Conservation (phyloP, 352 stramenopile genomes). For the Phytopythium boreale region DNA sequence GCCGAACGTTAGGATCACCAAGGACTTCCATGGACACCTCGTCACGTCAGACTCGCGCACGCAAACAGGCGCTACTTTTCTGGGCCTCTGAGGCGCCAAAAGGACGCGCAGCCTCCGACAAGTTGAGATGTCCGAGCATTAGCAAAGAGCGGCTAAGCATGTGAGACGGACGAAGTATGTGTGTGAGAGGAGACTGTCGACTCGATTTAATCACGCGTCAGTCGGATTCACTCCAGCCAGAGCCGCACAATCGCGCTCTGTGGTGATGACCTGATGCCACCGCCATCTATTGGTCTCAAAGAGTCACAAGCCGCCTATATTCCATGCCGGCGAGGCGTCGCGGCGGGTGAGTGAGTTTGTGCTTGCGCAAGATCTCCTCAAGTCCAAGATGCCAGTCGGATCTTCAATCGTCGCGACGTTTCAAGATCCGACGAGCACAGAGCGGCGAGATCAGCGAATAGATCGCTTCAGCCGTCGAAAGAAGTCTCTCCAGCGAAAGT, state of each 20-base stretch:
- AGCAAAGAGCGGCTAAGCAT: too few relatives aligned
- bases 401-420: slow-evolving; percentile 11
- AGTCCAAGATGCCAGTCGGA: background rate
- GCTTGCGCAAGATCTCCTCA: background rate
- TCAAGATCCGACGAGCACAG: slow-evolving; percentile 4
- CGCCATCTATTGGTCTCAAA: background rate
- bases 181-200: too few relatives aligned
- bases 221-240: background rate
- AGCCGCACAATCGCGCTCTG: background rate
- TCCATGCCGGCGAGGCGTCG: too few relatives aligned
- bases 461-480: background rate
- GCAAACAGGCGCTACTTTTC: background rate
- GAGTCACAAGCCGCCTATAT: too few relatives aligned
- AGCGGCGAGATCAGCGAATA: background rate
- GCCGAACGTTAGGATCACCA: background rate
- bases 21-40: background rate
- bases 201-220: background rate
- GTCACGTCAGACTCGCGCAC: background rate
- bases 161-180: too few relatives aligned
- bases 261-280: background rate
- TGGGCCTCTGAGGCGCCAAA: background rate
- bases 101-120: too few relatives aligned
- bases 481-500: background rate
- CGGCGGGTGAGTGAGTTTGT: too few relatives aligned
- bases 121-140: too few relatives aligned